Conservation (phyloP, 2,329 filamentous ascomycete genomes). For the Akanthomyces lecanii region DNA sequence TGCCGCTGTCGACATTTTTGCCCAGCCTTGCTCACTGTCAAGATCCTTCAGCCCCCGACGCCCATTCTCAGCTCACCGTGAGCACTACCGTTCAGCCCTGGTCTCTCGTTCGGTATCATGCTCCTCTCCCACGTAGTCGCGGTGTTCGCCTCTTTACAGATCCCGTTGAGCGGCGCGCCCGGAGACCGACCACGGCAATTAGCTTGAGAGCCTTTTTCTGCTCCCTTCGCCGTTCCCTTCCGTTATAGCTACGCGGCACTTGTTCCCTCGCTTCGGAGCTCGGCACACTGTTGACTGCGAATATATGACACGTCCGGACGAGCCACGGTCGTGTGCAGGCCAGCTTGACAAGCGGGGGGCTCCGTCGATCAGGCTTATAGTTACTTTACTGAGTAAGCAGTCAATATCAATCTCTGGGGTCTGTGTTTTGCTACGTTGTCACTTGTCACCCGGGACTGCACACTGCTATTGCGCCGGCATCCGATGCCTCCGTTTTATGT, state of each 20-base stretch:
- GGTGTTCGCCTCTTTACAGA: neutral
- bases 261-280: neutral
- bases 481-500: too few relatives aligned
- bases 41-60: neutral
- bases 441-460: too few relatives aligned
- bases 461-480: too few relatives aligned
- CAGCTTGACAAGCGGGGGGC: neutral
- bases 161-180: neutral
- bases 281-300: neutral
- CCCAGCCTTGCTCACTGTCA: constrained; percentile 6
- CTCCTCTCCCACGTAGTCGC: neutral
- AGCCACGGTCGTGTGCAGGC: neutral
- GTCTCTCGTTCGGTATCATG: neutral
- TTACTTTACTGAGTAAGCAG: too few relatives aligned
- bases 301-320: too few relatives aligned
- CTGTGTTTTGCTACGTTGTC: too few relatives aligned
- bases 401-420: too few relatives aligned
- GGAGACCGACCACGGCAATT: neutral
- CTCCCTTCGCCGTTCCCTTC: neutral
- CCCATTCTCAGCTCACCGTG: neutral
- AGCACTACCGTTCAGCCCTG: neutral
- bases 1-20: constrained; percentile 10
- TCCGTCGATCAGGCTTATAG: too few relatives aligned
- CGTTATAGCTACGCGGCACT: neutral
- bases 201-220: neutral